Percentiles rank a stretch among this genome's conserved stretches.
Conservation (phyloP, 345 rosid genomes). For the Trapa bicornis region DNA sequence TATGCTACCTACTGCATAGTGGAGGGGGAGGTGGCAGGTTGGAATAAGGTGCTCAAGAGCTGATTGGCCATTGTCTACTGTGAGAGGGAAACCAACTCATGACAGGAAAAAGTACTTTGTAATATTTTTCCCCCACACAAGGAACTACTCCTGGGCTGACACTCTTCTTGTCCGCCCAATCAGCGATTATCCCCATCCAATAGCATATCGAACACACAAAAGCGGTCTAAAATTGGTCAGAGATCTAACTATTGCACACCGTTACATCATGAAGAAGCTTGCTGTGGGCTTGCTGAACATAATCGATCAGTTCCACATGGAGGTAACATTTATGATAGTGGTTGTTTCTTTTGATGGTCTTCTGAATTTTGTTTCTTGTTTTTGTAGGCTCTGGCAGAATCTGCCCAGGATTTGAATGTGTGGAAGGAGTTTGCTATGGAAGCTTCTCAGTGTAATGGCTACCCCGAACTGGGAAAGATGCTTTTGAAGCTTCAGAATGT, state of each 20-base stretch:
- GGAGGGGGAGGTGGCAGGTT: slow-evolving; percentile 98
- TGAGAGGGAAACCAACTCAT: slow-evolving; percentile 91
- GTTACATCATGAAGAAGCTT: slow-evolving; percentile 74
- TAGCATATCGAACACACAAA: slow-evolving; percentile 64
- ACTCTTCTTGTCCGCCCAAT: slow-evolving; percentile 70
- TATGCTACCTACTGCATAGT: slow-evolving; percentile 24
- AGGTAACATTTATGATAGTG: slow-evolving; percentile 31
- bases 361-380: slow-evolving; percentile 5
- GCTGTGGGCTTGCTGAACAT: slow-evolving; percentile 81
- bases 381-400: slow-evolving; percentile 64
- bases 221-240: slow-evolving; percentile 72
- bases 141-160: slow-evolving; percentile 98
- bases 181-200: slow-evolving; percentile 75
- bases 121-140: slow-evolving; percentile 80
- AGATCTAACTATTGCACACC: slow-evolving; percentile 69
- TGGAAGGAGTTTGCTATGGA: slow-evolving; percentile 97
- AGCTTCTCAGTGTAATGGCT: slow-evolving; percentile 64
- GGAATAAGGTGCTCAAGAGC: slow-evolving; percentile 91
- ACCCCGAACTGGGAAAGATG: slow-evolving; percentile 79
- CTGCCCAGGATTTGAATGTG: slow-evolving; percentile 52
- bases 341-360: neutral
- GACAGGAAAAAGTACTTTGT: slow-evolving; percentile 88
- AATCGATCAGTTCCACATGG: slow-evolving; percentile 67
- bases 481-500: slow-evolving; percentile 81
- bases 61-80: slow-evolving; percentile 87